Percentiles rank a stretch among this genome's conserved stretches.
Conservation (phyloP, 495 filamentous ascomycete species). For the Schizothecium vesticola region DNA sequence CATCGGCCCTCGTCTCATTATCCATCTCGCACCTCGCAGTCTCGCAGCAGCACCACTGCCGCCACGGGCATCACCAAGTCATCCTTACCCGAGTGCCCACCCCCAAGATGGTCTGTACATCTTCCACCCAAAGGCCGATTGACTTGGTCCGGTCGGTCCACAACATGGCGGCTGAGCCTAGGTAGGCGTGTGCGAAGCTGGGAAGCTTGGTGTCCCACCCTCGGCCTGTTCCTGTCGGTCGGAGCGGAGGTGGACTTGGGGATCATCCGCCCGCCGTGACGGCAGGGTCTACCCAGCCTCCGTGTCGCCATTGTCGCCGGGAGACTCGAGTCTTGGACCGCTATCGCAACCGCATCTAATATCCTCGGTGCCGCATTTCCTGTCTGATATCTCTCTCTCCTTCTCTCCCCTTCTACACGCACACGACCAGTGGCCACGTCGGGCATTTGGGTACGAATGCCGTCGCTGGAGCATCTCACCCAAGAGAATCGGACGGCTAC, state of each 20-base stretch:
- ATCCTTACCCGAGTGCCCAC: neutral
- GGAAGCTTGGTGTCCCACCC: neutral
- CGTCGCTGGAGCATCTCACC: neutral
- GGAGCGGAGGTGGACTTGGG: conserved; percentile 20
- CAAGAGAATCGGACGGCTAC: neutral
- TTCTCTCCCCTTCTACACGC: conserved; percentile 3
- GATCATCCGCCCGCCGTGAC: conserved; percentile 19
- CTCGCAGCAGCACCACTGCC: neutral
- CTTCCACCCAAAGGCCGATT: neutral
- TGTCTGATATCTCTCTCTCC: neutral
- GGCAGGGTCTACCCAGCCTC: neutral
- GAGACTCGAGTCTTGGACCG: neutral
- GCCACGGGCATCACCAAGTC: neutral
- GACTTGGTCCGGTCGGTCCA: neutral
- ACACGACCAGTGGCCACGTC: conserved; percentile 2
- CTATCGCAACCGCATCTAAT: neutral
- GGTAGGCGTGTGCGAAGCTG: neutral
- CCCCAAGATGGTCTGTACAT: neutral
- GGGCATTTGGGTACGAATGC: conserved; percentile 6
- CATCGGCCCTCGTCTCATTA: neutral
- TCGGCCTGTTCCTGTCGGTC: neutral
- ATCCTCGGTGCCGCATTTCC: neutral
- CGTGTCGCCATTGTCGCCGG: neutral
- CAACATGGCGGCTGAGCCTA: neutral
- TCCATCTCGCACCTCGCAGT: neutral